Percentiles rank a stretch among this genome's conserved stretches.
phyloP scores from a whole-genome alignment of 768 basidiomycete species.

The Amanita polypyramis region DNA sequence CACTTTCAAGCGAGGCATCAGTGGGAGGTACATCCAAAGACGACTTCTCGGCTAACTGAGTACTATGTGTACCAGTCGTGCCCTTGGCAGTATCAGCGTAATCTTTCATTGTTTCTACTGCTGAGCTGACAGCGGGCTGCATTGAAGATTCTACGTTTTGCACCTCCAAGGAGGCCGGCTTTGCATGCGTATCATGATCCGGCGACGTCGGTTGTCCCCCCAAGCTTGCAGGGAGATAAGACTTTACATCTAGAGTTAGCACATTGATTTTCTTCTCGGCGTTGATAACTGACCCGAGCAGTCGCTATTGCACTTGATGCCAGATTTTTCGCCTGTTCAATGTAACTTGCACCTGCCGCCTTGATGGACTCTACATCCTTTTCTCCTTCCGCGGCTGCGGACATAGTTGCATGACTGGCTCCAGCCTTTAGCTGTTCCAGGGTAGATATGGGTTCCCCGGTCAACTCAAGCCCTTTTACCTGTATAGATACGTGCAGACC shows the following conservation, averaged over 20 bases:
- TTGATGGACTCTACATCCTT: constrained; percentile 36
- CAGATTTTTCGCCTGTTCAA: constrained; percentile 44
- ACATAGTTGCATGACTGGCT: constrained; percentile 27
- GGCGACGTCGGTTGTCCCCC: background rate
- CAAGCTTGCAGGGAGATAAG: constrained; percentile 12
- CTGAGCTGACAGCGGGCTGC: constrained; percentile 6
- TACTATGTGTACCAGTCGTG: constrained; percentile 9
- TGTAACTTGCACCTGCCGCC: constrained; percentile 33
- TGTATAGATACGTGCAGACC: constrained; percentile 20
- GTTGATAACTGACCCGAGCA: constrained; percentile 27
- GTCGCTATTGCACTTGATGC: constrained; percentile 32
- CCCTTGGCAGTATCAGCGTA: constrained; percentile 20
- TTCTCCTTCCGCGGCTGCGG: constrained; percentile 45
- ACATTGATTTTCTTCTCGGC: constrained; percentile 3
- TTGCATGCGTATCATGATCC: background rate
- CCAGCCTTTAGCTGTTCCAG: constrained; percentile 25
- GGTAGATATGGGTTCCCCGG: constrained; percentile 19
- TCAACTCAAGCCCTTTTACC: constrained; percentile 17
- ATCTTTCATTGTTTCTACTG: constrained; percentile 1
- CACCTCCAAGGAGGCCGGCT: background rate
- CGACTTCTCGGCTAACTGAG: background rate
- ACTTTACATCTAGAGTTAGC: constrained; percentile 9
- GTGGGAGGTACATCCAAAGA: background rate
- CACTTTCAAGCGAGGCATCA: background rate
- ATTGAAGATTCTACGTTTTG: background rate